Evolutionary conservation across 257 asterid species (phyloP).

Genomic region (Ilex aquifolium): DNA sequence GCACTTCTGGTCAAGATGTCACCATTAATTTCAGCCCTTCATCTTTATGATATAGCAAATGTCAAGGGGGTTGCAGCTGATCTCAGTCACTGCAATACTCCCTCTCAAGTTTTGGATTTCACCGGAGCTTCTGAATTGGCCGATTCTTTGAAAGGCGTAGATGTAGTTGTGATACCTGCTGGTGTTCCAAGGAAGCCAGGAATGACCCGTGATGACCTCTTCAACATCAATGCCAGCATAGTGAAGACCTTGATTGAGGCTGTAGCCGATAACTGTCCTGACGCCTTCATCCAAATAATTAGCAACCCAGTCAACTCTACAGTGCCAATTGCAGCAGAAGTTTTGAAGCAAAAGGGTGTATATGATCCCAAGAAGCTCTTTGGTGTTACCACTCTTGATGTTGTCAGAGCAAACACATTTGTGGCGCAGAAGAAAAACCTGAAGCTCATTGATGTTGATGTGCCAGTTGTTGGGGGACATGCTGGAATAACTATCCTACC

Average conservation of each 20-base stretch:
- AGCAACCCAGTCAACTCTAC: conserved; percentile 91
- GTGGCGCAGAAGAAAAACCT: conserved; percentile 66
- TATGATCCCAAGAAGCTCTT: conserved; percentile 76
- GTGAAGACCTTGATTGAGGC: conserved; percentile 68
- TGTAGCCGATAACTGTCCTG: conserved; percentile 79
- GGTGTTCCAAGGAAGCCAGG: conserved; percentile 93
- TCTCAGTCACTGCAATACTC: conserved; percentile 88
- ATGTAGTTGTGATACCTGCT: conserved; percentile 81
- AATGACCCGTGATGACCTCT: conserved; percentile 85
- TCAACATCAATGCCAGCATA: conserved; percentile 71
- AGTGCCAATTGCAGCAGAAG: conserved; percentile 82
- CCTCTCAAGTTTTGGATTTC: conserved; percentile 59
- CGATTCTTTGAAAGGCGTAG: conserved; percentile 51
- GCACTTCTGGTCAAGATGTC: conserved; percentile 82
- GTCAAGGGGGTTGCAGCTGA: conserved; percentile 89
- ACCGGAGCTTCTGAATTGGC: conserved; percentile 67
- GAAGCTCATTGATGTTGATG: conserved; percentile 75
- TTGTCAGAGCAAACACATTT: conserved; percentile 74
- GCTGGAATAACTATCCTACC: conserved; percentile 89
- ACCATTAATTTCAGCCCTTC: conserved; percentile 59
- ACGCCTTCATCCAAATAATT: conserved; percentile 75
- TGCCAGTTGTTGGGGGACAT: conserved; percentile 80
- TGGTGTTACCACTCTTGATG: conserved; percentile 83
- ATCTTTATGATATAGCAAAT: conserved; percentile 75
- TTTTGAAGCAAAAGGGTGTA: conserved; percentile 67